Evolutionary conservation across 495 filamentous ascomycete genomes (phyloP), one percentile per base, ranked within the genome.

Genomic region (Aspergillus hancockii): DNA sequence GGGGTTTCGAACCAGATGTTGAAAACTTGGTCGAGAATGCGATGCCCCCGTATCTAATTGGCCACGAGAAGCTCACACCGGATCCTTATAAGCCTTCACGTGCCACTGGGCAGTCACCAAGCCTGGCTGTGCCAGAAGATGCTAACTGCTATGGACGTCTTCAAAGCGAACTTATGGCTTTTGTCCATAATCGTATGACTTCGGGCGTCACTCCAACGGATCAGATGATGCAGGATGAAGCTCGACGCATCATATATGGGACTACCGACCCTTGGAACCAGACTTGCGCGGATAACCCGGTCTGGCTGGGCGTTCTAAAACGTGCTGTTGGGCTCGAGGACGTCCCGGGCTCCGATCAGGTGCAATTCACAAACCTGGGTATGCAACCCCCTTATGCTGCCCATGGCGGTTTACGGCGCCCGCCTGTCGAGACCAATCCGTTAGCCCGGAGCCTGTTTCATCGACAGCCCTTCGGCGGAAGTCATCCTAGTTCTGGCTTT

Each of bases 1-100:
- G 88, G 88, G 88, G 88, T 74, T 90, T 91, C 57, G 88, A 91
- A 53, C 79, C 78, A 6, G 78, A 80, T 36, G 83, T 91, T 53
- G 78, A 86, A 60, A 79, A 83, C 63, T 78, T 88, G 66, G 85
- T 90, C 58, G 87, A 90, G 68, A 90, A 89, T 66, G 85, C 85
- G 34, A 87, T 89, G 59, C 88, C 87, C 0, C 85, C 86, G 16
- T 88, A 77, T 56, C 66, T 81, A 41, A 81, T 79, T 61, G 77
- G 70, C 18, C 69, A 74, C 14, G 79, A 80, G 50, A 67, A 70
- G 57, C 59, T 63, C 8, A 68, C 68, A n/a, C 58, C 69, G 18
- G 60, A 79, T 54, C 78, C 77, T 22, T 80, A 67, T 60, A 70
- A 63, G 40, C 61, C 72, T 3, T 64, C 66, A 0, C 62, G 67